Conservation (phyloP, 129 eudicot genomes). For the Ambrosia artemisiifolia region DNA sequence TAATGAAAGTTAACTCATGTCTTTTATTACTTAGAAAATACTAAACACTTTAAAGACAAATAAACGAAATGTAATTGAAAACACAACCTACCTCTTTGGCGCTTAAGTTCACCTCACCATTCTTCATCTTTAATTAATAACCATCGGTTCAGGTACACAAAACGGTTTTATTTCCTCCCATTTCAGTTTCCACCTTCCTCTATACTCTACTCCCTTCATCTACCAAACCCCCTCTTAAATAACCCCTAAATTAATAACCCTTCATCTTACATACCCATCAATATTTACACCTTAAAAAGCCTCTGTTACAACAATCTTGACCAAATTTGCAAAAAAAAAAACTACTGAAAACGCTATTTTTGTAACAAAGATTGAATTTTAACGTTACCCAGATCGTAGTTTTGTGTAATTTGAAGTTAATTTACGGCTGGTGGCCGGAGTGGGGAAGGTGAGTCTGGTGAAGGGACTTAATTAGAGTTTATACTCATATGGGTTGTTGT, state of each 20-base stretch:
- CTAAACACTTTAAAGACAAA: no score
- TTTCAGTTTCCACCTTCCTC: slow-evolving; percentile 1
- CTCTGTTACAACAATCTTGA: not conserved
- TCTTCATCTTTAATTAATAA: no score
- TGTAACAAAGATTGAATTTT: not conserved
- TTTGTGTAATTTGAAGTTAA: not conserved
- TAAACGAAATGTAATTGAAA: no score
- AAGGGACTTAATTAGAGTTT: slow-evolving; percentile 45
- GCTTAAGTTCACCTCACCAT: no score
- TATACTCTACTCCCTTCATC: slow-evolving; percentile 5
- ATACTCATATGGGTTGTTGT: slow-evolving; percentile 78
- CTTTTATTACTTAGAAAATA: no score
- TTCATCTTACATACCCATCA: not conserved
- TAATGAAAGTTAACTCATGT: no score
- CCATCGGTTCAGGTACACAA: no score
- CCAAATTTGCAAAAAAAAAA: not conserved
- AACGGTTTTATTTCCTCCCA: no score
- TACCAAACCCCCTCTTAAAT: not conserved
- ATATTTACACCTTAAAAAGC: no score
- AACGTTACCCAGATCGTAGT: not conserved
- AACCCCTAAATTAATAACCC: not conserved
- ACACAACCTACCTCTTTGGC: no score
- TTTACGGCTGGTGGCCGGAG: slow-evolving; percentile 63
- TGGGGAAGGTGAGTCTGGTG: no score
- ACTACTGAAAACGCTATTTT: not conserved